Evolutionary conservation across 2,329 filamentous ascomycete genomes (phyloP).

Genomic region (Trichoderma afroharzianum): DNA sequence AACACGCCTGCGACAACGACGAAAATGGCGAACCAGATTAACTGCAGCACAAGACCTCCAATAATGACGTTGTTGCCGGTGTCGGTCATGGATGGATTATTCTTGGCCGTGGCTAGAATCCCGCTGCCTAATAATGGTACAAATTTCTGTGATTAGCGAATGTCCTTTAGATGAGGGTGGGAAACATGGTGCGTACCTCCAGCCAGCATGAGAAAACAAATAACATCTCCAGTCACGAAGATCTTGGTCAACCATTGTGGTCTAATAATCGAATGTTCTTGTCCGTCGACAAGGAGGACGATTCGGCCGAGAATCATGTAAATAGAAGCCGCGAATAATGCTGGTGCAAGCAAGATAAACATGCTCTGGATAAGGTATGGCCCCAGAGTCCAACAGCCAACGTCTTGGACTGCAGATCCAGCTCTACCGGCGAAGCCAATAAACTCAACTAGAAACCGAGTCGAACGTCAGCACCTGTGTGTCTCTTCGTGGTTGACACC

Average conservation of each 20-base stretch:
- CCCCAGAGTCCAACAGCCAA: constrained; percentile 22
- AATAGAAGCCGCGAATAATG: constrained; percentile 47
- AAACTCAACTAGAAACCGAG: background rate
- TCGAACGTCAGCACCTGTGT: background rate
- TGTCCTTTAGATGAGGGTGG: background rate
- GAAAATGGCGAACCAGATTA: constrained; percentile 56
- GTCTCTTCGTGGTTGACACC: background rate
- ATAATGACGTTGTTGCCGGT: constrained; percentile 53
- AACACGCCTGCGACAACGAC: constrained; percentile 46
- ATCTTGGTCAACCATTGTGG: constrained; percentile 47
- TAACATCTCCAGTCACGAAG: constrained; percentile 53
- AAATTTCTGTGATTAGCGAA: background rate
- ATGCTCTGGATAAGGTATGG: constrained; percentile 42
- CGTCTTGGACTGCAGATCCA: background rate
- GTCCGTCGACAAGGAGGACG: constrained; percentile 37
- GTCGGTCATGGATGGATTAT: constrained; percentile 19
- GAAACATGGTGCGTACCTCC: background rate
- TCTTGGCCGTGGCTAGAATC: background rate
- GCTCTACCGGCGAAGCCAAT: constrained; percentile 10
- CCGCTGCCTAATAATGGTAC: background rate
- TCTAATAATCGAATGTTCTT: constrained; percentile 32
- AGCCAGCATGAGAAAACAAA: constrained; percentile 40
- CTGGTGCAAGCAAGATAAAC: constrained; percentile 45
- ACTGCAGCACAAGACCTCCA: constrained; percentile 53
- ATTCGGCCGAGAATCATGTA: constrained; percentile 49